Evolutionary conservation across 257 asterid genomes (phyloP), one percentile per base, ranked within the genome.

Genomic region (Scutellaria minor): DNA sequence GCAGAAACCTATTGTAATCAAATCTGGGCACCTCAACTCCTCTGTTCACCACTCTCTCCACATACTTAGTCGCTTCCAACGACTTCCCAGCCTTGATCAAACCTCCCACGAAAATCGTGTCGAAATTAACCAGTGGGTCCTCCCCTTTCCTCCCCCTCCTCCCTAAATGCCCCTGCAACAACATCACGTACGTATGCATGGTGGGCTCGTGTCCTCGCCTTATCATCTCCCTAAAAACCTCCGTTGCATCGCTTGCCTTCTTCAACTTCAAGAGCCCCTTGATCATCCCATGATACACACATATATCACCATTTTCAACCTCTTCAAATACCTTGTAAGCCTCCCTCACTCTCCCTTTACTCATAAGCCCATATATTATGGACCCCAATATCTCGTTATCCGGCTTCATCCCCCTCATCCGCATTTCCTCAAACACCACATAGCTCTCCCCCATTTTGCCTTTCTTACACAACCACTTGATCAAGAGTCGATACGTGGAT

Each of bases 181-280:
- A 72, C 97, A 94, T 91, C 35, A 94, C 80, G 64, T 94, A 94
- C 0, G 97, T 94, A 75, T 94, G 97, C 99, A 94, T 94, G 1
- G 79, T 89, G 0, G 98, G 99, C 84, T 91, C 98, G 51, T 96
- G 88, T 15, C 97, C 96, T 47, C 76, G 79, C 63, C 41, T 79
- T 45, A 89, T 84, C 99, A 94, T 94, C 82, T 91, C 96, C 81
- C 99, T 78, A 78, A 94, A 94, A 46, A 94, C 92, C 73, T 88
- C 75, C 3, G 98, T 94, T 0, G 98, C 98, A 59, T 91, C 98
- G 5, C 78, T 66, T 24, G 92, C 83, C 72, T 84, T 89, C 80
- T 85, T 91, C 81, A 88, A 66, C 83, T 45, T 88, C 88, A 91
- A 53, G 20, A 94, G 83, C 40, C 97, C 98, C 75, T 88, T 94